Evolutionary conservation across 1,139 yeast genomes (phyloP).

Genomic region (Taphrina betulina): DNA sequence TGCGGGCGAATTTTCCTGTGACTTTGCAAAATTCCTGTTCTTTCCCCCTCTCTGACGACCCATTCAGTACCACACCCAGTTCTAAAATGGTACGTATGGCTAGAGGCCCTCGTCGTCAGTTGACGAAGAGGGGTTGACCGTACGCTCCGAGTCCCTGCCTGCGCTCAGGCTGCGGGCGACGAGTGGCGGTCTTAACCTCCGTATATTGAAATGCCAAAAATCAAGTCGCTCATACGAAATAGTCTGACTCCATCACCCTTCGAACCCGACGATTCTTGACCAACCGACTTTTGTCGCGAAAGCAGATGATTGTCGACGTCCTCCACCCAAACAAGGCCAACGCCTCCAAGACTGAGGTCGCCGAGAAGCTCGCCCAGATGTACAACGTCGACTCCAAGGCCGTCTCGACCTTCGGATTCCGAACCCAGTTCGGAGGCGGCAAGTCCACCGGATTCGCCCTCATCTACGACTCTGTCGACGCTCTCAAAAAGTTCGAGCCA

Average conservation of each 20-base stretch:
- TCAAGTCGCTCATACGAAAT: slow-evolving; percentile 21
- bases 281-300: slow-evolving; percentile 99
- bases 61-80: no score
- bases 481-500: slow-evolving; percentile 99
- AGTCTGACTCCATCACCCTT: slow-evolving; percentile 33
- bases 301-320: slow-evolving; percentile 99
- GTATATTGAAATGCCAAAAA: slow-evolving; percentile 28
- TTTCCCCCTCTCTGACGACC: no score
- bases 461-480: slow-evolving; percentile 97
- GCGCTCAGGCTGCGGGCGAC: no score
- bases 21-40: no score
- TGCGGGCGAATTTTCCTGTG: no score
- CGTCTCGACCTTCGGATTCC: slow-evolving; percentile 98
- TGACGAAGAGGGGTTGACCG: no score
- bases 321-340: slow-evolving; percentile 99
- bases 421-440: slow-evolving; percentile 99
- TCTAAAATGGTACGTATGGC: no score
- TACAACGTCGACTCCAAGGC: slow-evolving; percentile 99
- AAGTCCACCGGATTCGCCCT: slow-evolving; percentile 99
- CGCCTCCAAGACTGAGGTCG: slow-evolving; percentile 98
- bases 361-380: slow-evolving; percentile 92
- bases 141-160: no score
- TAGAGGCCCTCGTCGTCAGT: no score
- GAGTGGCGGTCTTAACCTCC: no score
- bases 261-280: slow-evolving; percentile 62